Percentiles rank a stretch among this genome's conserved stretches.
These are phyloP conservation scores for Aspergillus ellipticus DNA, from an alignment of 495 filamentous ascomycete species.

Conservation along the genomic window DNA sequence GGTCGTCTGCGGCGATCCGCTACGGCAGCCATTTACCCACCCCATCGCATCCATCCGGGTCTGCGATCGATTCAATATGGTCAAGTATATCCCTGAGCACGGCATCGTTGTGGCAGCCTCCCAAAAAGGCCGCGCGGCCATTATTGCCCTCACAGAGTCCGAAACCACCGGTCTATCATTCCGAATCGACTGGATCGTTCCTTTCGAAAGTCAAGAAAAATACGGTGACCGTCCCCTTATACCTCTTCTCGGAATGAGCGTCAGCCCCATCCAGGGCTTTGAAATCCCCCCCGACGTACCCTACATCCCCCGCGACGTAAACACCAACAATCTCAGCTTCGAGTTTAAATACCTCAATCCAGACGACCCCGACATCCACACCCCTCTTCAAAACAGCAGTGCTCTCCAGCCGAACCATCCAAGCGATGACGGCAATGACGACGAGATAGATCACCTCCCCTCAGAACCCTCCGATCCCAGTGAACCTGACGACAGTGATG, in stretches of 20 bases:
- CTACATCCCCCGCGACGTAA: constrained; percentile 26
- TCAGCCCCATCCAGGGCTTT: constrained; percentile 61
- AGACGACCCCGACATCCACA: background rate
- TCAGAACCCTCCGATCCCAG: background rate
- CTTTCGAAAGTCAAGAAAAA: constrained; percentile 45
- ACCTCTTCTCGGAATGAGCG: constrained; percentile 53
- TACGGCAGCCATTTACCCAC: constrained; percentile 40
- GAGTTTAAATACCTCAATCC: constrained; percentile 22
- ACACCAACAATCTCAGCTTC: constrained; percentile 28
- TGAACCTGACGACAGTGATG: background rate
- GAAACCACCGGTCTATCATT: constrained; percentile 38
- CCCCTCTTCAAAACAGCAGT: background rate
- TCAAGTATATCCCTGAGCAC: constrained; percentile 71
- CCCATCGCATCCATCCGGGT: constrained; percentile 33
- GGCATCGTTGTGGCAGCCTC: constrained; percentile 71
- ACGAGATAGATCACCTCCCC: constrained; percentile 2
- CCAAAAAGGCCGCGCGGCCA: constrained; percentile 67
- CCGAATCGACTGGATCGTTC: constrained; percentile 56
- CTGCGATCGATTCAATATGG: constrained; percentile 72
- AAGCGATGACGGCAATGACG: background rate
- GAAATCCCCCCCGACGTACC: constrained; percentile 40
- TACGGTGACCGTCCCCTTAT: constrained; percentile 37
- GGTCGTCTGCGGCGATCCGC: constrained; percentile 44
- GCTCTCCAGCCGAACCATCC: background rate
- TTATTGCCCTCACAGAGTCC: constrained; percentile 65